Evolutionary conservation across 495 filamentous ascomycete species (phyloP), one percentile per base, ranked within the genome.

Genomic region (Aeminium ludgeri): DNA sequence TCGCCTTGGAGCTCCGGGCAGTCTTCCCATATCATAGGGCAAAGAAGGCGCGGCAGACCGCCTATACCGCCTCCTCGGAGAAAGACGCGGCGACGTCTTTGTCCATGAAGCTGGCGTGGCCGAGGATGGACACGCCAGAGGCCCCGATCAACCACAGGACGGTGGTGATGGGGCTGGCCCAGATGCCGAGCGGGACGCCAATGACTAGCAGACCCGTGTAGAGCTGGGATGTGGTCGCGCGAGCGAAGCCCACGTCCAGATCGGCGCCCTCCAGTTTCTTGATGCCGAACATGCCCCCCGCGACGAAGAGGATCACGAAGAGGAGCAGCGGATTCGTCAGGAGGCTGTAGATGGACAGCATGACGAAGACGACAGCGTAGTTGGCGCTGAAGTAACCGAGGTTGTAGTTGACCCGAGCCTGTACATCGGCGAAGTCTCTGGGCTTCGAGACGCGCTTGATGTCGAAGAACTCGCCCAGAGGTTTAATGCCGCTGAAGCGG

Each of bases 21-120:
- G 84, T 92, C 86, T 93, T 92, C 84, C 86, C 86, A 75, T 82
- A 81, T 82, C 82, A 76, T 77, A 80, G 69, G 69, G 74, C 84
- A 75, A 78, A 85, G 86, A 93, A 83, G 74, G 91, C 82, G 86
- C 85, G 85, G 86, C 82, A 86, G 86, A 93, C 86, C 86, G 86
- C 73, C 77, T 95, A 96, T 82, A 95, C 86, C 86, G 86, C 89
- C 87, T 96, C 91, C 89, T 93, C 89, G 73, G 91, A 97, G 95
- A 97, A 97, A 97, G 87, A 86, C 86, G 87, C 86, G 75, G 95
- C 89, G 69, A 96, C 94, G 29, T 87, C 87, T 70, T 93, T 94
- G 64, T 97, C 89, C 78, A 97, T 77, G 55, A 97, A 75, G 38
- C 83, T 70, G 51, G 89, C 89, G 65, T 97, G 89, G 62, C 91